A percentile compares a stretch with the other conserved stretches of the same genome.
These are phyloP conservation scores for Tricholoma matsutake DNA, from an alignment of 768 basidiomycete species.

Conservation along the genomic window DNA sequence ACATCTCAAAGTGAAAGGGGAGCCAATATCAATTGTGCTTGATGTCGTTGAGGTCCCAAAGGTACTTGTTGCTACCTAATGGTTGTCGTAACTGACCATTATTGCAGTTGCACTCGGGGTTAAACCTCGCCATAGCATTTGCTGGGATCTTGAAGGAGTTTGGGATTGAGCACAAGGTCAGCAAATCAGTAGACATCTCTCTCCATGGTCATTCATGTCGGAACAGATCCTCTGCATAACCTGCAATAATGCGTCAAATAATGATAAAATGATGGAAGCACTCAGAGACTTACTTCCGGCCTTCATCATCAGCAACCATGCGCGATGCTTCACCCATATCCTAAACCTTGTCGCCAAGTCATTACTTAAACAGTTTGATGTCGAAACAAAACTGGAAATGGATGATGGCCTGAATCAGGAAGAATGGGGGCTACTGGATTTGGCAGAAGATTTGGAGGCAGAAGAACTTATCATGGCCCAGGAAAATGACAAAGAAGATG, in stretches of 20 bases:
- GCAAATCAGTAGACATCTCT: neutral
- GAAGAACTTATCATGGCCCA: too few relatives aligned
- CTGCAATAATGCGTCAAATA: neutral
- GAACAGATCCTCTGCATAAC: neutral
- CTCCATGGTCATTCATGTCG: constrained; percentile 3
- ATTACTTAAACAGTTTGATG: too few relatives aligned
- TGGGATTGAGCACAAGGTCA: neutral
- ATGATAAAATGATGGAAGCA: too few relatives aligned
- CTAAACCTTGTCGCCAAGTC: too few relatives aligned
- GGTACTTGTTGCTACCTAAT: neutral
- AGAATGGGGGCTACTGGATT: too few relatives aligned
- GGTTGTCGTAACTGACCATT: neutral
- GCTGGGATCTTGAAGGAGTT: neutral
- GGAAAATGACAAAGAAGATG: too few relatives aligned
- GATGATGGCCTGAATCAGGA: too few relatives aligned
- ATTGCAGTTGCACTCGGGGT: neutral
- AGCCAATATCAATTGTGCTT: constrained; percentile 1
- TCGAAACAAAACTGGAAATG: too few relatives aligned
- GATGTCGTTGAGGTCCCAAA: neutral
- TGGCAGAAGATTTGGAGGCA: too few relatives aligned
- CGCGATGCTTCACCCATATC: neutral
- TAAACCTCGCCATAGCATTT: neutral
- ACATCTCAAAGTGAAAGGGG: neutral
- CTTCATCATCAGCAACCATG: neutral
- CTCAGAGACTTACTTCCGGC: neutral